Conservation (phyloP, 768 basidiomycete species). For the Crepidotus variabilis region DNA sequence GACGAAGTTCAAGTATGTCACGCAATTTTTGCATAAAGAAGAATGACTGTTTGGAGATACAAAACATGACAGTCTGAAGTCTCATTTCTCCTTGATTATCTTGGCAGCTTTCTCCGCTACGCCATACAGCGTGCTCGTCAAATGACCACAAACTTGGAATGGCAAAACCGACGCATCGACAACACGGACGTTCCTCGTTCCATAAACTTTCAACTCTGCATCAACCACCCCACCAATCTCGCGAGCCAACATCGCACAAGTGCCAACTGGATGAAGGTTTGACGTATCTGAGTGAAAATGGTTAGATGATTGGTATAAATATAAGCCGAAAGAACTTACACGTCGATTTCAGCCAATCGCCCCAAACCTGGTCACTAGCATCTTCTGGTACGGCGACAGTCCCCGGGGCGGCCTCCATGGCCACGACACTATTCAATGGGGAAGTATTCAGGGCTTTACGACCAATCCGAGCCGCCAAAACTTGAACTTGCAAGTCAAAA, state of each 20-base stretch:
- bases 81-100: slow-evolving; percentile 3
- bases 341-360: not conserved
- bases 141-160: slow-evolving; percentile 16
- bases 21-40: no score
- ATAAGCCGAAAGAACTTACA: no score
- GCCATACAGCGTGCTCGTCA: slow-evolving; percentile 1
- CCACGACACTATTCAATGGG: not conserved
- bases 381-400: not conserved
- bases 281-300: not conserved
- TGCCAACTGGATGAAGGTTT: slow-evolving; percentile 2
- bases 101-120: slow-evolving; percentile 3
- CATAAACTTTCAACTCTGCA: slow-evolving; percentile 3
- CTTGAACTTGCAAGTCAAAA: not conserved
- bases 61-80: no score
- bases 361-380: not conserved
- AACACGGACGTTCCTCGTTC: slow-evolving; percentile 46
- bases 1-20: no score
- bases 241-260: slow-evolving; percentile 3
- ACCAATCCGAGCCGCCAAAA: not conserved
- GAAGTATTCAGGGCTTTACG: not conserved
- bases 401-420: not conserved
- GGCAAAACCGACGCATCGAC: slow-evolving; percentile 48
- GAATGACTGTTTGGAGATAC: no score
- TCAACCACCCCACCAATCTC: slow-evolving; percentile 5
- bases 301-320: not conserved